Base-by-base conservation (phyloP, 1,284 basidiomycete genomes). In the Boletus semigastroideus region DNA sequence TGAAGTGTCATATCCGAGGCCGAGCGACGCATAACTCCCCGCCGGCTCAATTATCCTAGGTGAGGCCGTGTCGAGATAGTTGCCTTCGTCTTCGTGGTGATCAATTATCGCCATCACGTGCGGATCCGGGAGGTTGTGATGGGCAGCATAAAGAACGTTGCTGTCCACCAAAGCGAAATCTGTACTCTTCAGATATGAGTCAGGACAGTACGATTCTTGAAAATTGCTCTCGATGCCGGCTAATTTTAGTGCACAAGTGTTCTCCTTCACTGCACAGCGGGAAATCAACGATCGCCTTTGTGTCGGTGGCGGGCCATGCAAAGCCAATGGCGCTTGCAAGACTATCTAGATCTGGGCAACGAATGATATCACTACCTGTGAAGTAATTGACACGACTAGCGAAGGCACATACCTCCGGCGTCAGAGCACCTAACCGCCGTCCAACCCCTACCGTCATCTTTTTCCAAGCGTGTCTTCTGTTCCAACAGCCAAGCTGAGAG, bases 191-290 rank as follows among this genome's bases (percentile, higher is more conserved):
- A 1, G 76, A 71, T 30, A 87, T 44, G 59, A 86, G 51, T 80
- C 75, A 41, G 80, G 63, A 60, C 78, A 80, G 45, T 90, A 72
- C 36, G 94, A 72, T 49, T 83, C 75, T 11, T 71, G 66, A 14
- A 74, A 69, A 16, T 74, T 70, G 3, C 75, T 58, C 30, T 72
- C 65, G 33, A 94, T 66, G 1, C 78, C 76, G 1, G 83, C 81
- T 11, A 81, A 73, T 11, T 73, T 63, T 57, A 96, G 76, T 0
- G 90, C 92, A 56, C 89, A 74, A 5, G 85, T 66, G 71, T 99
- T 99, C 67, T 99, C 96, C 12, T 89, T 84, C 22, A 97, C 89
- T n/a, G n/a, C n/a, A n/a, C n/a, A n/a, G n/a, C n/a, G n/a, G n/a
- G 19, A 98, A 79, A 28, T 66, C 64, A 52, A 98, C 78, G 66